Evolutionary conservation across 768 basidiomycete species (phyloP).

Genomic region (Suillus spraguei): DNA sequence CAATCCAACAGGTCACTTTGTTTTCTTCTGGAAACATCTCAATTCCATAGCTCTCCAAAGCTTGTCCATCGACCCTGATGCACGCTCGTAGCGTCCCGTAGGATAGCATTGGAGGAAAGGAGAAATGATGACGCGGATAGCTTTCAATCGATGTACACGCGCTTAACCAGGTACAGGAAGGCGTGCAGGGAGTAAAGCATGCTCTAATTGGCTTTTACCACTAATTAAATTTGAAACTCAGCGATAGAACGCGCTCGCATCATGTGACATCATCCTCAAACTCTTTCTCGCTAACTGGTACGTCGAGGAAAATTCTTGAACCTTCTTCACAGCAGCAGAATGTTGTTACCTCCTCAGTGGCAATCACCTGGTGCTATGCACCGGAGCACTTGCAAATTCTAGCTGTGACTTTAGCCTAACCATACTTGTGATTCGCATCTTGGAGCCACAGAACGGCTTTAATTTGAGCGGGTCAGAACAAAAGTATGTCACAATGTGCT

Average conservation of each 20-base stretch:
- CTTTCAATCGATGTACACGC: conserved; percentile 7
- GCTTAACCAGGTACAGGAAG: conserved; percentile 4
- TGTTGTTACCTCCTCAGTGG: neutral
- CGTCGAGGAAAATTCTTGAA: neutral
- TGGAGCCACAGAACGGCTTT: neutral
- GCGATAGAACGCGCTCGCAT: neutral
- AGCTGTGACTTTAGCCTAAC: neutral
- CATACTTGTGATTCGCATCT: neutral
- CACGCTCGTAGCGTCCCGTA: conserved; percentile 9
- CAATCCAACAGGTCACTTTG: conserved; percentile 16
- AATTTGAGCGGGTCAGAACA: neutral
- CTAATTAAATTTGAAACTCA: conserved; percentile 4
- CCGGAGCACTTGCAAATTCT: neutral
- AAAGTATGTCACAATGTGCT: neutral
- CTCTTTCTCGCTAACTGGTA: neutral
- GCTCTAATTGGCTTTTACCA: neutral
- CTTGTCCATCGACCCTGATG: conserved; percentile 11
- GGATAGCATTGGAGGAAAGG: conserved; percentile 10
- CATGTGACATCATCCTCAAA: neutral
- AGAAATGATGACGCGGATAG: neutral
- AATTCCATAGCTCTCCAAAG: conserved; percentile 11
- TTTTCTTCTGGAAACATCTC: conserved; percentile 14
- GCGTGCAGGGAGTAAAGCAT: neutral
- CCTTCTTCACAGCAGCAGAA: neutral
- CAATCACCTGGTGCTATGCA: neutral